These are phyloP conservation scores for Fusarium transvaalense DNA, from an alignment of 2,329 filamentous ascomycete species.

Conservation along the genomic window DNA sequence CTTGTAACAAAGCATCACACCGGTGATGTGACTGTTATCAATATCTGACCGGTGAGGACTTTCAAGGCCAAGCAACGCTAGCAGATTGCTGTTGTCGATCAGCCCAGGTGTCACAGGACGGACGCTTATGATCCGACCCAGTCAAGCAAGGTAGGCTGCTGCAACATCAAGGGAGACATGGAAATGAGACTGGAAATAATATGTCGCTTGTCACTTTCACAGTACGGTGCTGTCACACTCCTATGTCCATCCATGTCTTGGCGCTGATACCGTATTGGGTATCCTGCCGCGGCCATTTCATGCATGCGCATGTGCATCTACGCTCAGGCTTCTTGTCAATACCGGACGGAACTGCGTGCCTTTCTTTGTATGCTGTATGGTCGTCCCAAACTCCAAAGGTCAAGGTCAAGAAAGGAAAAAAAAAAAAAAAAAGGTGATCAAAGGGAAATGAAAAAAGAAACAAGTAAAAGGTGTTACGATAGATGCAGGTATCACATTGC, in stretches of 20 bases:
- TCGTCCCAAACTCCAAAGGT: background rate
- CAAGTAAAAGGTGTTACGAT: conserved; percentile 7
- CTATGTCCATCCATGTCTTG: conserved; percentile 26
- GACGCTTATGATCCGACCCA: conserved; percentile 21
- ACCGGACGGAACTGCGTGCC: background rate
- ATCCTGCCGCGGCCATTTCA: conserved; percentile 20
- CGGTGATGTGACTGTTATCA: conserved; percentile 4
- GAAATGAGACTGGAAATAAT: conserved; percentile 41
- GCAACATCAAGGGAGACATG: conserved; percentile 28
- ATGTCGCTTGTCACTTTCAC: conserved; percentile 23
- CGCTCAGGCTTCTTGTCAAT: background rate
- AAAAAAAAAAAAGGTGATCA: background rate
- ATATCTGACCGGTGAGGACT: conserved; percentile 8
- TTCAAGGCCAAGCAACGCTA: background rate
- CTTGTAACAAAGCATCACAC: conserved; percentile 22
- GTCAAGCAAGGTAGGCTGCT: conserved; percentile 6
- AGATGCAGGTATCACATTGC: background rate
- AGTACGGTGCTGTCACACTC: background rate
- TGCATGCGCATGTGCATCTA: background rate
- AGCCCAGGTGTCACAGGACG: conserved; percentile 16
- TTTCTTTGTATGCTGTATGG: background rate
- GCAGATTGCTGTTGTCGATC: conserved; percentile 10
- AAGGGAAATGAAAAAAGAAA: background rate
- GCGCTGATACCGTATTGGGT: conserved; percentile 26
- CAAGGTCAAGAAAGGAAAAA: background rate